Percentiles rank a stretch among this genome's conserved stretches.
These are phyloP conservation scores for Penicillium griseofulvum DNA, from an alignment of 2,329 filamentous ascomycete genomes.

Conservation along the genomic window DNA sequence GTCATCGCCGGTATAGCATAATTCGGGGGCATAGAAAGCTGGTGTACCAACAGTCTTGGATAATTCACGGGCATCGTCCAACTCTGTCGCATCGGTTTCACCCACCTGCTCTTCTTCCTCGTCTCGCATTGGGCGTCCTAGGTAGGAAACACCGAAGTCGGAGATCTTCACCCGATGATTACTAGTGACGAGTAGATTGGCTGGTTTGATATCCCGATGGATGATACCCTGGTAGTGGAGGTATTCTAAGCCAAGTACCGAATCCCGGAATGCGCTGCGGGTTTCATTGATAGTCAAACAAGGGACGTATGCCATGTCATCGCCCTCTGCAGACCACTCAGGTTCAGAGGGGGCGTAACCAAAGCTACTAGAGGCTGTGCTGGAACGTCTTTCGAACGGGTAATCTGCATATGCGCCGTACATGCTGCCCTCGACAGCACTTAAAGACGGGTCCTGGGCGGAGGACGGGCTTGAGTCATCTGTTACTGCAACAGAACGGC, in stretches of 20 bases:
- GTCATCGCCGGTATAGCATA: slow-evolving; percentile 82
- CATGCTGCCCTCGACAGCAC: slow-evolving; percentile 73
- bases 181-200: slow-evolving; percentile 83
- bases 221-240: slow-evolving; percentile 84
- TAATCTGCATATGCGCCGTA: slow-evolving; percentile 68
- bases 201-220: slow-evolving; percentile 81
- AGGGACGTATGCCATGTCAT: slow-evolving; percentile 90
- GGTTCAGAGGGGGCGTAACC: slow-evolving; percentile 46
- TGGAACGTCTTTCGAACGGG: slow-evolving; percentile 69
- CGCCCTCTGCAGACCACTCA: slow-evolving; percentile 54
- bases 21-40: slow-evolving; percentile 93
- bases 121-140: slow-evolving; percentile 81
- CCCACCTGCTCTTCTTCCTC: slow-evolving; percentile 75
- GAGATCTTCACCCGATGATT: slow-evolving; percentile 93
- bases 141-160: slow-evolving; percentile 97
- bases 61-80: slow-evolving; percentile 92
- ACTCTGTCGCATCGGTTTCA: slow-evolving; percentile 79
- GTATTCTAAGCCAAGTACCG: slow-evolving; percentile 88
- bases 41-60: slow-evolving; percentile 97
- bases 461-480: slow-evolving; percentile 56
- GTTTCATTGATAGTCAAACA: slow-evolving; percentile 85
- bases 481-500: slow-evolving; percentile 36
- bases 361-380: slow-evolving; percentile 68
- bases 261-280: slow-evolving; percentile 83
- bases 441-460: slow-evolving; percentile 33